A percentile compares a stretch with the other conserved stretches of the same genome.
phyloP scores from a whole-genome alignment of 768 basidiomycete species.

The Arthromyces matolae region DNA sequence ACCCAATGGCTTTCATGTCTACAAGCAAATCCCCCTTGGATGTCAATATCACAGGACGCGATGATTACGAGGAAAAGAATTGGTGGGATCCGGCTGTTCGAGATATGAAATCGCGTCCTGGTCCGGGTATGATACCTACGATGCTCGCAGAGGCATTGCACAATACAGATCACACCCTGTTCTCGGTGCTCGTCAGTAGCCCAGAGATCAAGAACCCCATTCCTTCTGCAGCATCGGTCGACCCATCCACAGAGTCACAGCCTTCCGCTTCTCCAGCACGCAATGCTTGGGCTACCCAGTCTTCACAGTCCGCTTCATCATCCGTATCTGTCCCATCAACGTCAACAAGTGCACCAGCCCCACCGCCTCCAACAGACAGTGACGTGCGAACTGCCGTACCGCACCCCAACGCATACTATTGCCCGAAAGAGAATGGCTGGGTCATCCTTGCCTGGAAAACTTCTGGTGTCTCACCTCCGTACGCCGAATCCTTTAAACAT shows the following conservation, averaged over 20 bases:
- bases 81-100: constrained; percentile 67
- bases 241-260: not conserved
- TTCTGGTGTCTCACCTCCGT: constrained; percentile 56
- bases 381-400: constrained; percentile 70
- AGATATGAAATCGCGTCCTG: constrained; percentile 50
- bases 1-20: constrained; percentile 19
- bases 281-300: constrained; percentile 4
- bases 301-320: not conserved
- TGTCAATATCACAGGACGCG: constrained; percentile 57
- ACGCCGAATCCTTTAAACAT: constrained; percentile 44
- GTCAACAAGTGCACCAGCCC: constrained; percentile 21
- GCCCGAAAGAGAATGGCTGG: constrained; percentile 81
- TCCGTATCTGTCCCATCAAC: not conserved
- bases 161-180: constrained; percentile 68
- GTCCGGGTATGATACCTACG: constrained; percentile 67
- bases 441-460: constrained; percentile 69
- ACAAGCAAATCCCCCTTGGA: constrained; percentile 21
- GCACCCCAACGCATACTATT: constrained; percentile 82
- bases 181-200: constrained; percentile 46
- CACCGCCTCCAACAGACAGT: constrained; percentile 50
- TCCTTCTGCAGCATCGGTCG: not conserved
- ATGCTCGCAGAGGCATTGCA: constrained; percentile 65
- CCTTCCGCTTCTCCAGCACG: constrained; percentile 6
- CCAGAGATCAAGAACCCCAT: constrained; percentile 18
- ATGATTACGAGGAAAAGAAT: constrained; percentile 52